Evolutionary conservation across 2,329 filamentous ascomycete genomes (phyloP), one percentile per base, ranked within the genome.

Genomic region (Myrmaecium sp.): DNA sequence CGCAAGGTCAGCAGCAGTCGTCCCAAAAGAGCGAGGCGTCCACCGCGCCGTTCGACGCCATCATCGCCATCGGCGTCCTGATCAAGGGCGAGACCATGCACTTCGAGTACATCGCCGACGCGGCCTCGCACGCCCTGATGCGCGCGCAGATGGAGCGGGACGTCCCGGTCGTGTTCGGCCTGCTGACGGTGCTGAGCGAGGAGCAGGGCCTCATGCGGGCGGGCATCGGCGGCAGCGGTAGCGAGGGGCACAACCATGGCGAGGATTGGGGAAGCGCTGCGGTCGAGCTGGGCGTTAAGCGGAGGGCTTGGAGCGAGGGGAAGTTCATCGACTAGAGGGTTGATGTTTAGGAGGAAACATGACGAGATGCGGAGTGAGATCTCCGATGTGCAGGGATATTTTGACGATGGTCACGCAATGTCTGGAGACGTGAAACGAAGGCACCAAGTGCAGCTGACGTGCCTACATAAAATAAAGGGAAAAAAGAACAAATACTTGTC

Each of bases 1-100:
- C n/a, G n/a, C n/a, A n/a, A n/a, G n/a, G n/a, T n/a, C n/a, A n/a
- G n/a, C n/a, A n/a, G n/a, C n/a, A 43, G 3, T 43, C 53, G 12
- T 45, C 50, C 30, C 41, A 39, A 29, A 29, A 29, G n/a, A 28
- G 35, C 13, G 28, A 38, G n/a, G 30, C 39, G 43, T 60, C 34
- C 56, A 66, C 31, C 57, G 62, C 30, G 26, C 70, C 82, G 12
- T 95, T 95, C 44, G 86, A 95, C 48, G 89, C 89, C 35, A 73
- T 98, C 36, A 84, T 98, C 38, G 83, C 89, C 28, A 79, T 98
- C 39, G 89, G 89, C 30, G 84, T 93, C 30, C 69, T 98, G 33
- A 94, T 98, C 60, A 98, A 98, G 62, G 89, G 89, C 51, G 80
- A 92, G 57, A 95, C 89, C 5, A 94, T 94, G 83, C 89, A 98